Percentiles rank a stretch among this genome's conserved stretches.
Evolutionary conservation across 2,329 filamentous ascomycete species (phyloP).

Genomic region (Neofusicoccum cordaticola): DNA sequence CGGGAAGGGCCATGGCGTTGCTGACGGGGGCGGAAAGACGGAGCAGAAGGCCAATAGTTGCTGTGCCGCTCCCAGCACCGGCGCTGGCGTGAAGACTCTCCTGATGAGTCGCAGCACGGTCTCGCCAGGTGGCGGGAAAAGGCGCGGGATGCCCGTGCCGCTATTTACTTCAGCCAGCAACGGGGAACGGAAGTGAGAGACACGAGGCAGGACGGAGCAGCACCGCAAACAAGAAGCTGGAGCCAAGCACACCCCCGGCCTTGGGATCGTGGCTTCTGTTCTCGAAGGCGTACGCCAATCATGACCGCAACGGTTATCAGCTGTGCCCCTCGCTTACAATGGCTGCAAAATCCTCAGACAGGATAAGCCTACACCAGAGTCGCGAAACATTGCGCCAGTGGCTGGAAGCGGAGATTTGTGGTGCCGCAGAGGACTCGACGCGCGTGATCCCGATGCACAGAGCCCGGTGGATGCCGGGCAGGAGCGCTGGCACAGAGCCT

Average conservation of each 20-base stretch:
- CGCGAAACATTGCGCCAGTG: conserved; percentile 7
- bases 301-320: conserved; percentile 14
- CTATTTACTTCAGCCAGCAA: conserved; percentile 3
- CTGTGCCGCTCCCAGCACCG: not conserved
- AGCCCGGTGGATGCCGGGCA: not conserved
- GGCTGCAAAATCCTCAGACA: not conserved
- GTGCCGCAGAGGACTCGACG: not conserved
- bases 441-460: conserved; percentile 1
- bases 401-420: conserved; percentile 11
- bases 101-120: conserved; percentile 7
- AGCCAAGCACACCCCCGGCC: conserved; percentile 4
- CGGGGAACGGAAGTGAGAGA: conserved; percentile 9
- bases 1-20: not conserved
- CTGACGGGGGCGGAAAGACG: not conserved
- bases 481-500: not conserved
- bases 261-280: not conserved
- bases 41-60: not conserved
- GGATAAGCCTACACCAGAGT: conserved; percentile 4
- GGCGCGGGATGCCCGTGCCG: conserved; percentile 1
- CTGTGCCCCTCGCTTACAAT: conserved; percentile 15
- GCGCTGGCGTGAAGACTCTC: not conserved
- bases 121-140: conserved; percentile 3
- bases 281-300: conserved; percentile 10
- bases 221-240: conserved; percentile 16
- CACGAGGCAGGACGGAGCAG: conserved; percentile 14